Conservation (phyloP, 192 early-diverging fungal species). For the Backusella westeae region DNA sequence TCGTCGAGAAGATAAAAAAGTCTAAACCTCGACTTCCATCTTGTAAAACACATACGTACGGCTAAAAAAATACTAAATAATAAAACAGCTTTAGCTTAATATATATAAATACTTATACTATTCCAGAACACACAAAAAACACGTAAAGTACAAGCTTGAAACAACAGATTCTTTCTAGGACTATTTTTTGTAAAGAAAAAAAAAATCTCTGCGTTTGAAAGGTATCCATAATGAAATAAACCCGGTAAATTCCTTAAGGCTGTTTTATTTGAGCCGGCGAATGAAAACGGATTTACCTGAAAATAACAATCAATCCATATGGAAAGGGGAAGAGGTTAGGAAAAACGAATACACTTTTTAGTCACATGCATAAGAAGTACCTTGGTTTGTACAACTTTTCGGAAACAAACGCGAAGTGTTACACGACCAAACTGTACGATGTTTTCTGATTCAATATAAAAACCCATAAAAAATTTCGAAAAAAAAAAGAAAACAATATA, state of each 20-base stretch:
- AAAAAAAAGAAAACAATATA: neutral
- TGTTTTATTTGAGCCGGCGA: neutral
- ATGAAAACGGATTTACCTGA: neutral
- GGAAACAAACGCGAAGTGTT: neutral
- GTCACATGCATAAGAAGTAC: constrained; percentile 4
- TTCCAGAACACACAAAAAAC: neutral
- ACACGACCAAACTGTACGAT: neutral
- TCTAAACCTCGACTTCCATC: no score
- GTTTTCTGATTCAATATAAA: neutral
- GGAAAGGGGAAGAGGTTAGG: neutral
- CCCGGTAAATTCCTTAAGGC: neutral
- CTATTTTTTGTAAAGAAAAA: neutral
- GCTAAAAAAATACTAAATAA: no score
- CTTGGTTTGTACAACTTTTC: neutral
- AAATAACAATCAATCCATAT: neutral
- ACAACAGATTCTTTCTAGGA: neutral
- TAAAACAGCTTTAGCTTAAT: no score
- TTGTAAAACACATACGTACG: no score
- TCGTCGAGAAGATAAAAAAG: no score
- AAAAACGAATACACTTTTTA: neutral
- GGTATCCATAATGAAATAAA: neutral
- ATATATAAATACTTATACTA: no score
- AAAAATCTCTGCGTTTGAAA: neutral
- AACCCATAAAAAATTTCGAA: neutral
- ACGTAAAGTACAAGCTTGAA: no score